These are phyloP conservation scores for Fusarium lyarnte DNA, from an alignment of 2,329 filamentous ascomycete species.

Conservation along the genomic window DNA sequence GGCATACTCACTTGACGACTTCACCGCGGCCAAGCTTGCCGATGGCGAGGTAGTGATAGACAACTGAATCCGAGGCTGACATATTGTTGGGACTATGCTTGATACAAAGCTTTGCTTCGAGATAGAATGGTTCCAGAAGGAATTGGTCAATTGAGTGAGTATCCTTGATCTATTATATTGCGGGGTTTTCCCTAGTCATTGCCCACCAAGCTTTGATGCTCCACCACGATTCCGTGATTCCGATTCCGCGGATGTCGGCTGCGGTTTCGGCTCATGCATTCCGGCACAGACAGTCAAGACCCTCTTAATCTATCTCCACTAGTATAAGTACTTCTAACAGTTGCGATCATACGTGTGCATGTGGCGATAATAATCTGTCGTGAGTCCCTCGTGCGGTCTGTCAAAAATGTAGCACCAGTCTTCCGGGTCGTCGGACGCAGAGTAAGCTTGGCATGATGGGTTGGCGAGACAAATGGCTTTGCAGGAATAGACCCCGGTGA, in stretches of 20 bases:
- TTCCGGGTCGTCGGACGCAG: background rate
- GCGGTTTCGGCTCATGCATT: background rate
- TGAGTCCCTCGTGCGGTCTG: background rate
- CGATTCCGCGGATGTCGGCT: background rate
- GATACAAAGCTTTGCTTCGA: rapidly evolving
- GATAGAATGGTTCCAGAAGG: background rate
- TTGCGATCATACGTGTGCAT: background rate
- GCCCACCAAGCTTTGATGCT: background rate
- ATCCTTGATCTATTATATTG: background rate
- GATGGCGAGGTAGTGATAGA: slow-evolving; percentile 20
- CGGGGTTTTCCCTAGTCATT: background rate
- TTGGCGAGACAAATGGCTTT: background rate
- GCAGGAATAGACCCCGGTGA: rapidly evolving
- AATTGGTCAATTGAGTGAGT: background rate
- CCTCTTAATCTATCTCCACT: rapidly evolving
- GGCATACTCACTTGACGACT: slow-evolving; percentile 1
- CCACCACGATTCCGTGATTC: background rate
- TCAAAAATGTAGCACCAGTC: slow-evolving; percentile 1
- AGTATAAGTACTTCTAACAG: background rate
- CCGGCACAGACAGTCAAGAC: too few relatives aligned
- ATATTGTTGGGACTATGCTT: background rate
- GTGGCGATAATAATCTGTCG: rapidly evolving
- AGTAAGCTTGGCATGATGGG: background rate
- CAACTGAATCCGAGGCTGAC: background rate
- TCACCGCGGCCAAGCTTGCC: slow-evolving; percentile 19